A percentile compares a stretch with the other conserved stretches of the same genome.
Conservation (phyloP, 2,329 filamentous ascomycete species). For the Aspergillus pseudotamarii region DNA sequence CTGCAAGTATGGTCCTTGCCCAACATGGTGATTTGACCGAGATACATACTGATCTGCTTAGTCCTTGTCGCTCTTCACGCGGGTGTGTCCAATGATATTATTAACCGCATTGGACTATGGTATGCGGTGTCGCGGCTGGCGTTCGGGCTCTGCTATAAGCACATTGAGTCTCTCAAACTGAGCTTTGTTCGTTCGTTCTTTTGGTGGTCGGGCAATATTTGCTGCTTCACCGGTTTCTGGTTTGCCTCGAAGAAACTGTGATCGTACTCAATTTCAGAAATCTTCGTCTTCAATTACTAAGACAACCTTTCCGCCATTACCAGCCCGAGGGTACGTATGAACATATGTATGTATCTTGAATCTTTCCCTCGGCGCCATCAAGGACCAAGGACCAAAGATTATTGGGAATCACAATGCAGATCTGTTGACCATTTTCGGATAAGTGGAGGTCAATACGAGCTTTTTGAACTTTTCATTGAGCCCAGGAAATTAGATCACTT, state of each 20-base stretch:
- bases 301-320: neutral
- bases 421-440: neutral
- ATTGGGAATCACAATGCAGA: neutral
- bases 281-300: neutral
- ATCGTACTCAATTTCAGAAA: neutral
- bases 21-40: neutral
- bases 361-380: neutral
- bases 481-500: neutral
- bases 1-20: constrained; percentile 28
- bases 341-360: neutral
- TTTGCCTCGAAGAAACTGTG: constrained; percentile 36
- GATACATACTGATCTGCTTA: constrained; percentile 7
- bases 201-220: constrained; percentile 45
- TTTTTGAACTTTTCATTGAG: neutral
- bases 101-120: constrained; percentile 41
- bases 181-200: constrained; percentile 39
- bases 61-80: constrained; percentile 40
- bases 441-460: neutral
- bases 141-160: constrained; percentile 38
- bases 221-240: constrained; percentile 42
- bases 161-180: constrained; percentile 32
- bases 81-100: constrained; percentile 35
- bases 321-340: neutral
- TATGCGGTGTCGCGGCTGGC: constrained; percentile 40
- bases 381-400: neutral